Percentiles rank a stretch among this genome's conserved stretches.
Conservation (phyloP, 2,329 filamentous ascomycete species). For the Nigrospora oryzae region DNA sequence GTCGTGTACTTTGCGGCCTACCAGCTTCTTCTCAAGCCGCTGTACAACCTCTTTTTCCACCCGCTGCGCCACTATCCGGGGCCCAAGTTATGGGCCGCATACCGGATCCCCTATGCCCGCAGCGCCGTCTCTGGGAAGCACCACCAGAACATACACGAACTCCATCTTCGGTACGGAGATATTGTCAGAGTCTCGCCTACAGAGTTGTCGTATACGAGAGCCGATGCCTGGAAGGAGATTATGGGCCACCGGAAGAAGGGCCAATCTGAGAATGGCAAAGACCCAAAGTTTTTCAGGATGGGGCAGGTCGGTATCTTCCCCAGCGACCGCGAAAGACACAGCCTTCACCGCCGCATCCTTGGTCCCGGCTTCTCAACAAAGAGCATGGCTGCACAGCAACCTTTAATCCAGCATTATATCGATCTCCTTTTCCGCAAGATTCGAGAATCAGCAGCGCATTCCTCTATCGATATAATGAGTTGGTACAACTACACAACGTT, state of each 20-base stretch:
- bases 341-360: conserved; percentile 4
- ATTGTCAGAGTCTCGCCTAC: conserved; percentile 29
- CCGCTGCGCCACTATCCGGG: conserved; percentile 14
- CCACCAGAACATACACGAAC: conserved; percentile 6
- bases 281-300: conserved; percentile 11
- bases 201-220: conserved; percentile 28
- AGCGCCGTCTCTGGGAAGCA: conserved; percentile 5
- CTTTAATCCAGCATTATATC: conserved; percentile 10
- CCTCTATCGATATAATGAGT: conserved; percentile 3
- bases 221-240: conserved; percentile 23
- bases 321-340: conserved; percentile 12
- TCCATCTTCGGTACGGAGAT: conserved; percentile 25
- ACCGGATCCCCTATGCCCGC: conserved; percentile 1
- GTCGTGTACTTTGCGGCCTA: too few species aligned
- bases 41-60: too few species aligned
- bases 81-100: conserved; percentile 9
- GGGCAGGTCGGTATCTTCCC: conserved; percentile 16
- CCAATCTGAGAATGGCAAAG: conserved; percentile 16
- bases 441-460: neutral
- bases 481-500: conserved; percentile 12
- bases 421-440: conserved; percentile 9
- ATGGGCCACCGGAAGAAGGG: conserved; percentile 12
- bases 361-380: conserved; percentile 10
- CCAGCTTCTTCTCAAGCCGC: too few species aligned
- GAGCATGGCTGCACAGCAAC: conserved; percentile 12